Evolutionary conservation across 2,329 filamentous ascomycete species (phyloP).

Genomic region (Aspergillus felis): DNA sequence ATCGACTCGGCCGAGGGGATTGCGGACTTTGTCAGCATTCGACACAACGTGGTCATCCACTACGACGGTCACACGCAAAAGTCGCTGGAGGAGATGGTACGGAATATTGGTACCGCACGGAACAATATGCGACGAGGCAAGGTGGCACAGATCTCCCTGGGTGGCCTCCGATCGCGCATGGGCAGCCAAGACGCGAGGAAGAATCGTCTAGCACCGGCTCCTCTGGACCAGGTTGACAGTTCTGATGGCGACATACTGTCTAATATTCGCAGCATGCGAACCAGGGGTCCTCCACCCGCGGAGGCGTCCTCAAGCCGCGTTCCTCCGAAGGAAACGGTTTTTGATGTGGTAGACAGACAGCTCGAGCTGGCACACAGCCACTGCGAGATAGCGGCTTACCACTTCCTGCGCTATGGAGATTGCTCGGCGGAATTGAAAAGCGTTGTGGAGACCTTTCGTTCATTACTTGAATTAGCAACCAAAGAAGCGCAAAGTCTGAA

Average conservation of each 20-base stretch:
- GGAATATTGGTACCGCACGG: slow-evolving; percentile 72
- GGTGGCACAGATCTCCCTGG: slow-evolving; percentile 44
- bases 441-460: slow-evolving; percentile 61
- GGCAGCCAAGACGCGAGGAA: slow-evolving; percentile 7
- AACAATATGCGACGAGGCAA: slow-evolving; percentile 85
- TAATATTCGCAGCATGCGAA: slow-evolving; percentile 26
- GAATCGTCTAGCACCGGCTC: not conserved
- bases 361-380: slow-evolving; percentile 76
- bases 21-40: slow-evolving; percentile 59
- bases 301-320: slow-evolving; percentile 48
- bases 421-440: slow-evolving; percentile 72
- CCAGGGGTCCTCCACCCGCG: slow-evolving; percentile 3
- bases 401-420: slow-evolving; percentile 82
- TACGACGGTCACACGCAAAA: slow-evolving; percentile 86
- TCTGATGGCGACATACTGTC: slow-evolving; percentile 13
- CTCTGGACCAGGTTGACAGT: not conserved
- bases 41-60: slow-evolving; percentile 79
- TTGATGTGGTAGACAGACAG: slow-evolving; percentile 71
- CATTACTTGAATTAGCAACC: slow-evolving; percentile 59
- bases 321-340: slow-evolving; percentile 52
- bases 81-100: slow-evolving; percentile 76
- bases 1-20: slow-evolving; percentile 28
- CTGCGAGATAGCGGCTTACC: slow-evolving; percentile 83
- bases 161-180: slow-evolving; percentile 18
- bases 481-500: slow-evolving; percentile 57